Conservation (phyloP, 257 asterid genomes). For the Marsdenia floribunda region DNA sequence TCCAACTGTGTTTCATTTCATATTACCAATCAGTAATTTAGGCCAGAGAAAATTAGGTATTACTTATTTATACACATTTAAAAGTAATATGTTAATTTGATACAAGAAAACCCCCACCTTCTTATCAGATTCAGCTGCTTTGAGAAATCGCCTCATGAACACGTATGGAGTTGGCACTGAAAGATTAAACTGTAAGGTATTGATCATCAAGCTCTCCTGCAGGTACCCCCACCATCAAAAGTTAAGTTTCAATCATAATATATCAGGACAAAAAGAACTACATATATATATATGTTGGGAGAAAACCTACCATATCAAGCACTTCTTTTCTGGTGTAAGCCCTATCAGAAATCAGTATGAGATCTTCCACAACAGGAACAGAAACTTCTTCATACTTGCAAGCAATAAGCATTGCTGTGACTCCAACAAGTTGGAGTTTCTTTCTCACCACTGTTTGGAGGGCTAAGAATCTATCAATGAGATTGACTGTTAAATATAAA, state of each 20-base stretch:
- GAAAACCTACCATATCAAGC: conserved; percentile 61
- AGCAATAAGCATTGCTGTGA: conserved; percentile 88
- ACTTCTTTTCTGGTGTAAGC: conserved; percentile 79
- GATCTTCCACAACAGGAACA: conserved; percentile 92
- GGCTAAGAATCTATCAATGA: conserved; percentile 79
- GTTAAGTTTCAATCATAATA: conserved; percentile 6
- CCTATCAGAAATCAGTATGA: conserved; percentile 75
- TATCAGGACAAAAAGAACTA: not conserved
- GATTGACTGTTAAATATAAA: conserved; percentile 64
- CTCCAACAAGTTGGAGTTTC: conserved; percentile 86
- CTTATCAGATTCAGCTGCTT: conserved; percentile 73
- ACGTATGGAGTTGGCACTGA: conserved; percentile 80
- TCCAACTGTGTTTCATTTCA: conserved; percentile 48
- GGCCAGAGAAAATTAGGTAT: not conserved
- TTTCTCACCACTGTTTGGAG: conserved; percentile 58
- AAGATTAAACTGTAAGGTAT: conserved; percentile 67
- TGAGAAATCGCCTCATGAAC: conserved; percentile 77
- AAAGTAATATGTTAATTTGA: too few relatives aligned
- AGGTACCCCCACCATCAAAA: not conserved
- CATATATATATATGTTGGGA: too few relatives aligned
- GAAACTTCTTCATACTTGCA: conserved; percentile 96
- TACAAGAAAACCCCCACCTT: conserved; percentile 37
- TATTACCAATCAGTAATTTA: conserved; percentile 10
- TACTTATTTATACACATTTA: not conserved
- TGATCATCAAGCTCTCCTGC: conserved; percentile 81